Conservation (phyloP, 257 asterid genomes). For the Solanum corneliomulleri region DNA sequence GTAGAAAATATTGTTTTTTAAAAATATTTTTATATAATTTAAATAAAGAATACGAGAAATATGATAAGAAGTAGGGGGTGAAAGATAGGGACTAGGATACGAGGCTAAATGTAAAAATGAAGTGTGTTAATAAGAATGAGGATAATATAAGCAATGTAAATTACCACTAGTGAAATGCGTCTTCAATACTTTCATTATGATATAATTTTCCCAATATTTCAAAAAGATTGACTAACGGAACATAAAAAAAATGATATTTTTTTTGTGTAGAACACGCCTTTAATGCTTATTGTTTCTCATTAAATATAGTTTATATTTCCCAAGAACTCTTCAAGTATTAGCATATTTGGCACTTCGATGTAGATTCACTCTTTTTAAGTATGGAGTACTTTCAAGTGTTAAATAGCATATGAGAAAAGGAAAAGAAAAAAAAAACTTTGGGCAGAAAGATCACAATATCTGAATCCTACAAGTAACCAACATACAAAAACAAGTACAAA, state of each 20-base stretch:
- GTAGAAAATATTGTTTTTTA: background rate
- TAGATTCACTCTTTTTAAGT: background rate
- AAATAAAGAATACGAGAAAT: background rate
- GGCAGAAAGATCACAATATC: background rate
- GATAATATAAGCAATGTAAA: background rate
- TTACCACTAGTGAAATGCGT: background rate
- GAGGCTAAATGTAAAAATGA: background rate
- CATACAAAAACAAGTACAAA: background rate
- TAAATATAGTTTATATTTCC: background rate
- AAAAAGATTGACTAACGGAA: background rate
- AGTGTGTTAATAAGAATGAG: background rate
- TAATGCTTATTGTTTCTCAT: background rate
- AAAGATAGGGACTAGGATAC: background rate
- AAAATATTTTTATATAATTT: background rate
- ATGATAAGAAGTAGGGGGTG: background rate
- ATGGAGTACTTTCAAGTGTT: background rate
- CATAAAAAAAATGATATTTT: background rate
- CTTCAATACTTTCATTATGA: background rate
- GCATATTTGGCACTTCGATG: background rate
- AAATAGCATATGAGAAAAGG: background rate
- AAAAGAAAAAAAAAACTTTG: too few relatives aligned
- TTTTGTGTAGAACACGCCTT: background rate
- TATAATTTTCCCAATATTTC: background rate
- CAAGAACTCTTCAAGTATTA: background rate
- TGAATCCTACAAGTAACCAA: background rate